phyloP scores from a whole-genome alignment of 2,329 filamentous ascomycete species.

The Aspergillus oerlinghausenensis region DNA sequence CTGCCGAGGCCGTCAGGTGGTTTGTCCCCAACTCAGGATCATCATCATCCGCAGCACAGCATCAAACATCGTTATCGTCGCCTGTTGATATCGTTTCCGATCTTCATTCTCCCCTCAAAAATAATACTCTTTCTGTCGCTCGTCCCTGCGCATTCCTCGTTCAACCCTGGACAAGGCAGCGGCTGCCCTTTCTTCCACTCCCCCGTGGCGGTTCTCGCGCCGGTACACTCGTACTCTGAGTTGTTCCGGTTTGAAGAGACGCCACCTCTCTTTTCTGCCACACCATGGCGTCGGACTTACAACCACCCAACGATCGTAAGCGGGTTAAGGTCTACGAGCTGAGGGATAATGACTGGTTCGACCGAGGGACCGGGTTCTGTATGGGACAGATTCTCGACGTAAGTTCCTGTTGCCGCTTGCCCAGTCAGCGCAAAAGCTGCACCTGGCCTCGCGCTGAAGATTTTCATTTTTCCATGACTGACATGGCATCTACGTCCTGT shows the following conservation, averaged over 20 bases:
- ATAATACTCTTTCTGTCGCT: slow-evolving; percentile 7
- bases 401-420: slow-evolving; percentile 36
- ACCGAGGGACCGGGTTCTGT: slow-evolving; percentile 94
- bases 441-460: slow-evolving; percentile 8
- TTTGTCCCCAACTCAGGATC: slow-evolving; percentile 21
- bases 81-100: slow-evolving; percentile 1
- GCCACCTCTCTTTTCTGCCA: slow-evolving; percentile 28
- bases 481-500: slow-evolving; percentile 14
- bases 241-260: slow-evolving; percentile 37
- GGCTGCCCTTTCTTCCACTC: slow-evolving; percentile 10
- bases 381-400: slow-evolving; percentile 71
- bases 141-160: slow-evolving; percentile 8
- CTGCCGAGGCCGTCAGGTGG: slow-evolving; percentile 31
- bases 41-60: slow-evolving; percentile 13
- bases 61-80: slow-evolving; percentile 7
- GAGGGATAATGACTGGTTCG: slow-evolving; percentile 98
- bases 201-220: slow-evolving; percentile 27
- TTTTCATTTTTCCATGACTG: slow-evolving; percentile 9
- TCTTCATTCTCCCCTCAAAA: slow-evolving; percentile 1
- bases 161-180: slow-evolving; percentile 9
- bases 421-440: slow-evolving; percentile 9
- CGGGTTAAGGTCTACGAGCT: slow-evolving; percentile 98
- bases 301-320: slow-evolving; percentile 48
- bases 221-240: slow-evolving; percentile 32
- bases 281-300: slow-evolving; percentile 46